Percentiles rank a stretch among this genome's conserved stretches.
Evolutionary conservation across 768 basidiomycete species (phyloP).

Genomic region (Xanthoconium purpureum): DNA sequence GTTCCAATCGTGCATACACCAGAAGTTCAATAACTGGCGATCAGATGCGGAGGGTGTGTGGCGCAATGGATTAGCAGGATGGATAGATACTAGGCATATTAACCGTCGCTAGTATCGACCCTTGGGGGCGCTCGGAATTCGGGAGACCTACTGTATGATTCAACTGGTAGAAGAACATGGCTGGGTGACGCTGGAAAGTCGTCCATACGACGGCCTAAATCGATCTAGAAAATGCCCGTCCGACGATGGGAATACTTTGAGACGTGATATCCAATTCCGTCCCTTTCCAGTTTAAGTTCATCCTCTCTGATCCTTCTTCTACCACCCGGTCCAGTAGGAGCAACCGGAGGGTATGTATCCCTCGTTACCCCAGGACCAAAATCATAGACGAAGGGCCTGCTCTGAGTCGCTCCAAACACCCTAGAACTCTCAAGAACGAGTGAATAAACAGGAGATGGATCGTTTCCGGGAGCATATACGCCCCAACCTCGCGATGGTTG

Average conservation of each 20-base stretch:
- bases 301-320: slow-evolving; percentile 16
- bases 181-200: not conserved
- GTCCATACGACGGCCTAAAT: not conserved
- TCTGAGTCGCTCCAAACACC: slow-evolving; percentile 75
- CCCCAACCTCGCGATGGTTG: slow-evolving; percentile 64
- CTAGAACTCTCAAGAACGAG: slow-evolving; percentile 74
- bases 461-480: slow-evolving; percentile 77
- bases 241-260: slow-evolving; percentile 43
- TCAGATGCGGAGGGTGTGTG: not conserved
- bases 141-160: not conserved
- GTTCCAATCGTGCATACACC: slow-evolving; percentile 23
- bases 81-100: not conserved
- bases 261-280: slow-evolving; percentile 49
- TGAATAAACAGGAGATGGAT: slow-evolving; percentile 74
- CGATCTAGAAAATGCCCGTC: slow-evolving; percentile 6
- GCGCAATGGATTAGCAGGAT: not conserved
- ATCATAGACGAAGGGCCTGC: slow-evolving; percentile 74
- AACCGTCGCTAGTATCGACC: not conserved
- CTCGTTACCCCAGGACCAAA: slow-evolving; percentile 63
- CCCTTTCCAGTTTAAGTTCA: slow-evolving; percentile 32
- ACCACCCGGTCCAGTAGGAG: slow-evolving; percentile 22
- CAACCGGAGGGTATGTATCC: slow-evolving; percentile 51
- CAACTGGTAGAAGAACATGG: not conserved
- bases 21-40: slow-evolving; percentile 3
- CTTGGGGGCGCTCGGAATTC: not conserved